Percentiles rank a stretch among this genome's conserved stretches.
phyloP scores from a whole-genome alignment of 1,284 basidiomycete genomes.

The Boletellus sp. region DNA sequence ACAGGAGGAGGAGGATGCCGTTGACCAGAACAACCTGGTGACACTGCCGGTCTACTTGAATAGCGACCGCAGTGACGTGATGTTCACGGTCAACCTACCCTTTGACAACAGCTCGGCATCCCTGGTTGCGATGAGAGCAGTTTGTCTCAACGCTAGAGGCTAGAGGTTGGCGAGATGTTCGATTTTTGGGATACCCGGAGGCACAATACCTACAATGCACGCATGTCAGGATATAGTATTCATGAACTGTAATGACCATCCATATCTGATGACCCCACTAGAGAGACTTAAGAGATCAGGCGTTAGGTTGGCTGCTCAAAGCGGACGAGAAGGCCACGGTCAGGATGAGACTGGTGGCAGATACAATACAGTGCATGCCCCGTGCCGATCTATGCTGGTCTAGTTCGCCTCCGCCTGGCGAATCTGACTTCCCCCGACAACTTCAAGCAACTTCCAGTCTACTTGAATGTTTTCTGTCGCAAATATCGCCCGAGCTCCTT shows the following conservation, averaged over 20 bases:
- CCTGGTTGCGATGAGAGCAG: slow-evolving; percentile 74
- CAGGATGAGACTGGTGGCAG: too few relatives aligned
- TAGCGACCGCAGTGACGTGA: slow-evolving; percentile 81
- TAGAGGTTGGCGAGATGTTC: slow-evolving; percentile 27
- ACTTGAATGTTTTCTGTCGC: slow-evolving; percentile 71
- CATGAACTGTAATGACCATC: slow-evolving; percentile 19
- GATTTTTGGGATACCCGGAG: slow-evolving; percentile 14
- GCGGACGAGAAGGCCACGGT: too few relatives aligned
- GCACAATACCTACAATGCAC: slow-evolving; percentile 23
- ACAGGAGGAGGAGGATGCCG: slow-evolving; percentile 51
- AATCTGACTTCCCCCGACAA: slow-evolving; percentile 52
- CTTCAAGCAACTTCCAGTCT: slow-evolving; percentile 73
- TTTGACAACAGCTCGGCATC: slow-evolving; percentile 65
- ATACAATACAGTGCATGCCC: too few relatives aligned
- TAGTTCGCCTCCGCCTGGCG: slow-evolving; percentile 16
- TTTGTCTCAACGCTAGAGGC: slow-evolving; percentile 75
- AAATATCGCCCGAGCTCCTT: slow-evolving; percentile 78
- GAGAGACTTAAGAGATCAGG: too few relatives aligned
- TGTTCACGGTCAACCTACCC: slow-evolving; percentile 82
- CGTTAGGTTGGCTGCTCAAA: too few relatives aligned
- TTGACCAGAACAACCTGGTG: slow-evolving; percentile 44
- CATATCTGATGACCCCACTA: too few relatives aligned
- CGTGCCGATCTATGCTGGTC: background rate
- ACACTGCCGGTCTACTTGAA: slow-evolving; percentile 92
- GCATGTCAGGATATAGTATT: slow-evolving; percentile 17